These are phyloP conservation scores for Cladophialophora psammophila DNA, from an alignment of 2,329 filamentous ascomycete species.

Conservation along the genomic window DNA sequence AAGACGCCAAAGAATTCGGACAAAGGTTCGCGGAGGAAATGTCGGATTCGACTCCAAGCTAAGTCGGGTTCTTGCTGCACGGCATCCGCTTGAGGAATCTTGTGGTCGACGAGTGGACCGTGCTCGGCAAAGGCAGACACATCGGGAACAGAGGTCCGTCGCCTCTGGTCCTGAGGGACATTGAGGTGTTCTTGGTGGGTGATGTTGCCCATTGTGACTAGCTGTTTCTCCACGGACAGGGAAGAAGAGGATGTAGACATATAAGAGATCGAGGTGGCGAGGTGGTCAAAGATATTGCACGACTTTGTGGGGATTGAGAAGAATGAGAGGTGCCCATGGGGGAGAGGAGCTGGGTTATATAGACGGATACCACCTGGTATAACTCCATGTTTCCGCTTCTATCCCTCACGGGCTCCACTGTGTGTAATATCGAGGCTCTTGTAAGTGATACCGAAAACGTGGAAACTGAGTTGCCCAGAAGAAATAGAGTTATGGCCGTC, in stretches of 20 bases:
- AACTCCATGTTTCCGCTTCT: slow-evolving; percentile 28
- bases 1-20: slow-evolving; percentile 74
- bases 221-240: slow-evolving; percentile 25
- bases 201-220: slow-evolving; percentile 28
- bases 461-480: slow-evolving; percentile 15
- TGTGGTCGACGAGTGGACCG: slow-evolving; percentile 45
- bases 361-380: slow-evolving; percentile 12
- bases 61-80: slow-evolving; percentile 44
- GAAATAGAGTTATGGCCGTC: slow-evolving; percentile 10
- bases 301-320: slow-evolving; percentile 30
- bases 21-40: slow-evolving; percentile 64
- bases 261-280: slow-evolving; percentile 17
- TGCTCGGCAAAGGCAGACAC: slow-evolving; percentile 42
- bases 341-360: slow-evolving; percentile 31
- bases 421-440: slow-evolving; percentile 8
- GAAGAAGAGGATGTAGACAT: slow-evolving; percentile 31
- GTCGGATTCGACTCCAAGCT: slow-evolving; percentile 63
- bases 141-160: slow-evolving; percentile 29
- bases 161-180: slow-evolving; percentile 22
- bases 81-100: slow-evolving; percentile 43
- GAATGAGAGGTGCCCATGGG: slow-evolving; percentile 25
- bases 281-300: slow-evolving; percentile 3
- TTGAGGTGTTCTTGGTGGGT: slow-evolving; percentile 30
- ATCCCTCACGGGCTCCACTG: slow-evolving; percentile 8
- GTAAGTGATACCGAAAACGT: slow-evolving; percentile 18